Conservation (phyloP, 257 asterid species). For the Solanum chmielewskii region DNA sequence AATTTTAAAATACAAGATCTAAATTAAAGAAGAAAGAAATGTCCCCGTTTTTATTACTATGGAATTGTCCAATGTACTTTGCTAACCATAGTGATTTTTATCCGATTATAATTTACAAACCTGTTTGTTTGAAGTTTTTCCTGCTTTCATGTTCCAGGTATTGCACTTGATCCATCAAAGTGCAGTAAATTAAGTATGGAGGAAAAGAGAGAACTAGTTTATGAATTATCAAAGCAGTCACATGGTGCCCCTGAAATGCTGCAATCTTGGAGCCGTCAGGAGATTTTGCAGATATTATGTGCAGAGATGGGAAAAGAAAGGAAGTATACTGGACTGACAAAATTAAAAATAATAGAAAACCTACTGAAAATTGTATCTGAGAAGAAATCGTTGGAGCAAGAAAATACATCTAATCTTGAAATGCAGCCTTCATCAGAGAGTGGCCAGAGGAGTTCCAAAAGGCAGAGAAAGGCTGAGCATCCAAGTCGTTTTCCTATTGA, state of each 20-base stretch:
- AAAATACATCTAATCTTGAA: slow-evolving; percentile 22
- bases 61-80: background rate
- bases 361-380: slow-evolving; percentile 64
- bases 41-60: background rate
- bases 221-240: slow-evolving; percentile 61
- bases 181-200: slow-evolving; percentile 71
- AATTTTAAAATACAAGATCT: background rate
- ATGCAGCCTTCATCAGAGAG: slow-evolving; percentile 26
- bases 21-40: background rate
- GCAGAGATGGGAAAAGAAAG: slow-evolving; percentile 94
- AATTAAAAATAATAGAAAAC: slow-evolving; percentile 68
- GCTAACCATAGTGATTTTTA: background rate
- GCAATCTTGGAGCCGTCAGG: slow-evolving; percentile 91
- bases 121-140: background rate
- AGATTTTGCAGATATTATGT: slow-evolving; percentile 79
- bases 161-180: slow-evolving; percentile 55
- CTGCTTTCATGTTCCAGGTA: slow-evolving; percentile 26
- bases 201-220: slow-evolving; percentile 66
- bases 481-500: slow-evolving; percentile 25
- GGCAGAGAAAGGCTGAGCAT: slow-evolving; percentile 55
- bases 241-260: slow-evolving; percentile 68
- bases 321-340: slow-evolving; percentile 88
- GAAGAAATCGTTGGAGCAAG: slow-evolving; percentile 43
- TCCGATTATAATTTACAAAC: background rate
- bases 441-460: slow-evolving; percentile 48